Evolutionary conservation across 306 rosid species (phyloP).

Genomic region (Cucumis cinereus): DNA sequence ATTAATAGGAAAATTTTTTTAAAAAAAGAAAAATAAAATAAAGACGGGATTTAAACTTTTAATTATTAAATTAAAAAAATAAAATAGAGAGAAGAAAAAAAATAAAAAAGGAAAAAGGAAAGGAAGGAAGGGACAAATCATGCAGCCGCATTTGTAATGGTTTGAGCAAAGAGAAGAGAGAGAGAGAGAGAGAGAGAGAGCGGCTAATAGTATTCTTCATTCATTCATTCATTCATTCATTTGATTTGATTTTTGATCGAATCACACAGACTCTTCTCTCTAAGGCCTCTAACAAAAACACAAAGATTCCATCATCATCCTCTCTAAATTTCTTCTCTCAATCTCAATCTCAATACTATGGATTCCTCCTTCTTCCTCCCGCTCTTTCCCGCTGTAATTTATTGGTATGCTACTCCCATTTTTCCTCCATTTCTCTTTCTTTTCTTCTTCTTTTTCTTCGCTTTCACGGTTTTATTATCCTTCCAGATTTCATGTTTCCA

Average conservation of each 20-base stretch:
- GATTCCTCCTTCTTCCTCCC: constrained; percentile 39
- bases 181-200: not conserved
- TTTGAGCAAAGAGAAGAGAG: too few species aligned
- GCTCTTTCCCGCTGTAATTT: constrained; percentile 26
- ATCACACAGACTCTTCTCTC: not conserved
- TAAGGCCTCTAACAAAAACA: not conserved
- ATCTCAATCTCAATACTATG: constrained; percentile 16
- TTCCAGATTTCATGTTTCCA: constrained; percentile 24
- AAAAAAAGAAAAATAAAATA: too few species aligned
- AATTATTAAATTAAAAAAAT: too few species aligned
- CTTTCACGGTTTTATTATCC: not conserved
- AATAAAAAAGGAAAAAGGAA: too few species aligned
- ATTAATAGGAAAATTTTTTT: too few species aligned
- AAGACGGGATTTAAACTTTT: too few species aligned
- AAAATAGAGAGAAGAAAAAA: too few species aligned
- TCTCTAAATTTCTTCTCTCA: not conserved
- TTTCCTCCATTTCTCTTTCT: not conserved
- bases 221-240: too few species aligned
- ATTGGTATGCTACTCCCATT: constrained; percentile 28
- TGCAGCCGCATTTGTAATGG: not conserved
- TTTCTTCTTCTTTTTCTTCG: not conserved
- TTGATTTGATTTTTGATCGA: not conserved
- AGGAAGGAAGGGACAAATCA: not conserved
- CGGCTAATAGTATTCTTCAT: not conserved
- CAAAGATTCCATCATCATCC: not conserved